Base-by-base conservation (phyloP, 2,329 filamentous ascomycete species). In the Aspergillus ochraceus region DNA sequence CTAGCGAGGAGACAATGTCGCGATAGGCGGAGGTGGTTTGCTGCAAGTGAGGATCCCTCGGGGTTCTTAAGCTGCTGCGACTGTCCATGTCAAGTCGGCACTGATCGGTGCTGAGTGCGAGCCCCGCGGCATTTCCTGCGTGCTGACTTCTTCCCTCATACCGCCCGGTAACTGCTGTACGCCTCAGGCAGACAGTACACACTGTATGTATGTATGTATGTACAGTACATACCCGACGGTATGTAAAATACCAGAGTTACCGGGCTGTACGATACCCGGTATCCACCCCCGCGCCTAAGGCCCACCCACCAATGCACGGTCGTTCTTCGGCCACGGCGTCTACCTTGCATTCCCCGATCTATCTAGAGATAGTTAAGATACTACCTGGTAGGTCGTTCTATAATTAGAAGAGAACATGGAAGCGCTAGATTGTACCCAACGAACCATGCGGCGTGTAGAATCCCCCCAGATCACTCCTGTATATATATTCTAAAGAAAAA, bases 1-100 rank as follows among this genome's bases (percentile, higher is more conserved):
- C 74, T 51, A 78, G 68, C 9, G 68, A 68, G 9, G 73, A 70
- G 39, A 72, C 65, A 54, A 74, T 68, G 55, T 74, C 67, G 50
- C 71, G 68, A 65, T 69, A 69, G 45, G 64, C 54, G 50, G 63
- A 50, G 49, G 64, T 54, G 64, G 63, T 57, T 57, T 56, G 64
- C 58, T 67, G 70, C 59, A 53, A 59, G 20, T 46, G 59, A 67
- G 66, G 59, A 58, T 68, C 63, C 57, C 63, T 67, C 22, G 51
- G 39, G 32, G 47, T 52, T 61, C 49, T 61, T 51, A 55, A 42
- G 36, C 17, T 30, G 29, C 55, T 60, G 54, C 53, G 61, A 62
- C 57, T 57, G 60, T 66, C 64, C 65, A 67, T 68, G 63, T 47
- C 42, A 46, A 46, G 20, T 10, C 42, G 42, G 42, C 42, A n/a